Conservation (phyloP, 2,329 filamentous ascomycete species). For the Cercospora sp. region DNA sequence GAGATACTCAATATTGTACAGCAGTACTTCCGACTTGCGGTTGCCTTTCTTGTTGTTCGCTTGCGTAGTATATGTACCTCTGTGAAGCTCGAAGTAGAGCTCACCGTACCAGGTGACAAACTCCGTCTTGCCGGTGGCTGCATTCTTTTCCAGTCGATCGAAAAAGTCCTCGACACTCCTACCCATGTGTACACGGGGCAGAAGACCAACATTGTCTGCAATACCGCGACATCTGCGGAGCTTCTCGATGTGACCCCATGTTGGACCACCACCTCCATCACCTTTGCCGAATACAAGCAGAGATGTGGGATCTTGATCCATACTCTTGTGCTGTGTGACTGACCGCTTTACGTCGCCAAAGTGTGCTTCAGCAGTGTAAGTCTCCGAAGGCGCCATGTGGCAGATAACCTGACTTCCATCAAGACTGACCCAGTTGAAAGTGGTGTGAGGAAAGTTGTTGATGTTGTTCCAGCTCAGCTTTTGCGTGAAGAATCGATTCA, state of each 20-base stretch:
- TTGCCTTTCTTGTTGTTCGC: conserved; percentile 97
- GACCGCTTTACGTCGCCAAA: conserved; percentile 93
- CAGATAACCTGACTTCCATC: conserved; percentile 96
- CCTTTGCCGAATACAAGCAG: conserved; percentile 95
- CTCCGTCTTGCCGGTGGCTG: conserved; percentile 59
- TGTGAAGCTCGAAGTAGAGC: conserved; percentile 95
- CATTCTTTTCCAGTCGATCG: conserved; percentile 77
- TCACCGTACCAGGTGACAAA: conserved; percentile 98
- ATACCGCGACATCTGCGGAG: conserved; percentile 88
- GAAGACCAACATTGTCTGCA: conserved; percentile 77
- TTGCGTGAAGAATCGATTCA: conserved; percentile 95
- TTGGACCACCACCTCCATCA: conserved; percentile 92
- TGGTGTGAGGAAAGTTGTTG: conserved; percentile 97
- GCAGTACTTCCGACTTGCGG: conserved; percentile 76
- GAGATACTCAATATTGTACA: conserved; percentile 84
- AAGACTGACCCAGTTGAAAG: conserved; percentile 96
- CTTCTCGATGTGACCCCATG: conserved; percentile 92
- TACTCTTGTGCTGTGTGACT: conserved; percentile 87
- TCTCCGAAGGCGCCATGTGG: conserved; percentile 95
- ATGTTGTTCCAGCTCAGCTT: conserved; percentile 99
- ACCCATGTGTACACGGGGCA: conserved; percentile 87
- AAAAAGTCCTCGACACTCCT: conserved; percentile 94
- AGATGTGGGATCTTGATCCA: conserved; percentile 89
- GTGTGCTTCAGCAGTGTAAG: conserved; percentile 90
- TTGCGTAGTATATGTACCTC: conserved; percentile 87